Evolutionary conservation across 1,139 yeast species (phyloP), one percentile per base, ranked within the genome.

Genomic region (Candida mesenterica): DNA sequence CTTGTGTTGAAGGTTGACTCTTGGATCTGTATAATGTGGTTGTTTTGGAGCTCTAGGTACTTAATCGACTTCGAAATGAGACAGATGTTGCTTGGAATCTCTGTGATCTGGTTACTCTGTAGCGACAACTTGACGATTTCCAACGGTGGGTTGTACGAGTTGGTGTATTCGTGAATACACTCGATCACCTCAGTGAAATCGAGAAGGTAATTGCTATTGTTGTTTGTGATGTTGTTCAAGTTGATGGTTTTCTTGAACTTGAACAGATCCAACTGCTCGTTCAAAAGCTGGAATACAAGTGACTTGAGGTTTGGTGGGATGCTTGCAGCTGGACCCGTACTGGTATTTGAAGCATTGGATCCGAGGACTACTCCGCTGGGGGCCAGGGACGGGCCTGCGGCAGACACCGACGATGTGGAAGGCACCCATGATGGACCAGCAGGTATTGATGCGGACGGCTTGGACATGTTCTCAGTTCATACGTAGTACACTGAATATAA

Each of bases 21-120:
- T 1, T 94, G 89, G 34, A 86, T 70, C 33, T 61, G 68, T 3
- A 65, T 45, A 28, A 86, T 65, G 31, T 61, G 55, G 53, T 86
- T 86, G 43, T 72, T 68, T 48, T 84, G 83, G 31, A 86, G 62
- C 53, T 86, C 92, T 41, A 86, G 61, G 47, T 81, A 83, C 35
- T 77, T 65, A 38, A 85, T 59, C 34, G 65, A 61, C 16, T 39
- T 41, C n/a, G 72, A 53, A 43, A 84, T 60, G 19, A 59, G 54
- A 9, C 58, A 48, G 43, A 84, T 69, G 38, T 68, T 67, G 1
- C 56, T 47, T 0, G 89, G 86, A 7, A 82, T 57, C 9, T 61
- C 59, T 0, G 61, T 53, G 14, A 82, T 54, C 30, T 61, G 59
- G 50, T 81, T 81, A 39, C 68, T 66, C 38, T 78, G 76, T 13